phyloP scores from a whole-genome alignment of 2,329 filamentous ascomycete species.

The Fusarium paranaense region DNA sequence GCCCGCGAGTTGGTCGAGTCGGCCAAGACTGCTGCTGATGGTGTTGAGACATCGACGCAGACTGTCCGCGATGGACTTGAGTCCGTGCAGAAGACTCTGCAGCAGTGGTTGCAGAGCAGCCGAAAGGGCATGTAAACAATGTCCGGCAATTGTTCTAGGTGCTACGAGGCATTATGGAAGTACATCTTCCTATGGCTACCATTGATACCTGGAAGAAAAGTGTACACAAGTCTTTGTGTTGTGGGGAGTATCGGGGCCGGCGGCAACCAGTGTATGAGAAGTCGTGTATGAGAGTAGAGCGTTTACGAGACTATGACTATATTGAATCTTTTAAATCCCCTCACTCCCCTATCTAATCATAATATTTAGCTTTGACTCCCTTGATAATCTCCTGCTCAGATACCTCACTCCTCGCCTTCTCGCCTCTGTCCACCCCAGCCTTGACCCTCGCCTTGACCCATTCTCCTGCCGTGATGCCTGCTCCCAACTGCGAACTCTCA shows the following conservation, averaged over 20 bases:
- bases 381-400: background rate
- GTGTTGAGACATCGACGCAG: slow-evolving; percentile 12
- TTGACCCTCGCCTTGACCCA: slow-evolving; percentile 3
- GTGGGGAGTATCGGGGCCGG: background rate
- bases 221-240: background rate
- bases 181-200: too few species aligned
- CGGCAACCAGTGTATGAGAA: background rate
- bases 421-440: background rate
- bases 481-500: background rate
- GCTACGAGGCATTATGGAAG: too few species aligned
- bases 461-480: background rate
- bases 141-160: too few species aligned
- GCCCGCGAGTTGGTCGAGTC: slow-evolving; percentile 14
- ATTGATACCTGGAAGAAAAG: background rate
- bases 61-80: slow-evolving; percentile 22
- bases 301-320: background rate
- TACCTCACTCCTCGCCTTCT: background rate
- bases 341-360: background rate
- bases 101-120: slow-evolving; percentile 31
- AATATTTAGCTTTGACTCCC: background rate
- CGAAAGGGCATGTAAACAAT: slow-evolving; percentile 14
- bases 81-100: slow-evolving; percentile 16
- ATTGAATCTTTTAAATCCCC: background rate
- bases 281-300: background rate
- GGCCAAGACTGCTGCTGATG: slow-evolving; percentile 16